Percentiles rank a stretch among this genome's conserved stretches.
Conservation (phyloP, 2,329 filamentous ascomycete genomes). For the Colletotrichum lini region DNA sequence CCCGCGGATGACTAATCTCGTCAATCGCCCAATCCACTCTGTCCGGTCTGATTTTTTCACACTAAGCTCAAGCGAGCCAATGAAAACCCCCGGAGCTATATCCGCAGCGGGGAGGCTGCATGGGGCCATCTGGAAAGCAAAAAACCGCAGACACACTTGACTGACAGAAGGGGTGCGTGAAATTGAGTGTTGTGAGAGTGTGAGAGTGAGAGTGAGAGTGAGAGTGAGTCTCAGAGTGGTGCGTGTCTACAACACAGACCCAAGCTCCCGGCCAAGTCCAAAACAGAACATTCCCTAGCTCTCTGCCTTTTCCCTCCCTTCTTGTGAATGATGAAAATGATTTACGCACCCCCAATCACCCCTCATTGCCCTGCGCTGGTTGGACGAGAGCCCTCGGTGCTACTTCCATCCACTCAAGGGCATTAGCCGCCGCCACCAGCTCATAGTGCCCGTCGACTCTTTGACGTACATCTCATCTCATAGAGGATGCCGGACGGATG, state of each 20-base stretch:
- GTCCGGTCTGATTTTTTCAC: conserved; percentile 34
- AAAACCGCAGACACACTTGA: neutral
- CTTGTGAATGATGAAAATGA: neutral
- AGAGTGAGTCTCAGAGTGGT: no score
- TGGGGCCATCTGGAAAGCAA: neutral
- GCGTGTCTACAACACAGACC: neutral
- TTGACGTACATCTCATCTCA: no score
- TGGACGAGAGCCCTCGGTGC: neutral
- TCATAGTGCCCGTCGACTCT: neutral
- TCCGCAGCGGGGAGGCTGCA: conserved; percentile 6
- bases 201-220: no score
- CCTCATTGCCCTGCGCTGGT: neutral
- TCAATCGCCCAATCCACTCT: conserved; percentile 29
- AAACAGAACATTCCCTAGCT: conserved; percentile 3
- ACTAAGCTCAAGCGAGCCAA: conserved; percentile 18
- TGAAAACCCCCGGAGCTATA: neutral
- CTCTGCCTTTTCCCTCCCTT: neutral
- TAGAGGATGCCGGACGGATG: neutral
- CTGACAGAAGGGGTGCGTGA: no score
- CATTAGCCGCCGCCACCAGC: neutral
- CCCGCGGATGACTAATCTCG: conserved; percentile 29
- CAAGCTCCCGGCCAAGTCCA: neutral
- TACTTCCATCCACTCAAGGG: neutral
- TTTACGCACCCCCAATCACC: neutral
- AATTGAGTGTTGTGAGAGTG: no score